phyloP scores from a whole-genome alignment of 164 flowering plant genomes.

The Houttuynia cordata region DNA sequence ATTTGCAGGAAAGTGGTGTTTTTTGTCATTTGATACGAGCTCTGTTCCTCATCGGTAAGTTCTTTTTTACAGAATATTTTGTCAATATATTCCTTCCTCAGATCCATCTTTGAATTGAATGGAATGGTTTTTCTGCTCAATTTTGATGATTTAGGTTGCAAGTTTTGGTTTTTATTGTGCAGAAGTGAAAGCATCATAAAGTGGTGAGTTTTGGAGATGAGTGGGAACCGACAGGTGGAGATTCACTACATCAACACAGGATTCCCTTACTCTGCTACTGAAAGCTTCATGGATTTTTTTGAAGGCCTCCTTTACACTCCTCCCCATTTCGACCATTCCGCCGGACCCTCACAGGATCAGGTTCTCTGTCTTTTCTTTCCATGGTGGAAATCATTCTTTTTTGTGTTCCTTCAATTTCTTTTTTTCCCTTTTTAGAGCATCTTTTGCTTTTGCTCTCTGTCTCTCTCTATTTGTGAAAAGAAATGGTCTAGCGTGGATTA shows the following conservation, averaged over 20 bases:
- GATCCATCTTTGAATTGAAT: background rate
- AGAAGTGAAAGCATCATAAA: no score
- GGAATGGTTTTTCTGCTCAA: background rate
- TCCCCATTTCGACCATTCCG: conserved; percentile 24
- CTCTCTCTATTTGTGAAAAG: no score
- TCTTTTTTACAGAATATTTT: background rate
- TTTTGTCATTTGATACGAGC: no score
- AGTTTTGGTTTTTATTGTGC: background rate
- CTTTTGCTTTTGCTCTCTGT: no score
- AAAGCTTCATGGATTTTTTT: conserved; percentile 65
- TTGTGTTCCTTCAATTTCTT: no score
- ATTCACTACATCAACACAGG: conserved; percentile 63
- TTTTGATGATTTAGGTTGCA: conserved; percentile 5
- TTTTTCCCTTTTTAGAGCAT: no score
- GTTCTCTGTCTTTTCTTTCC: conserved; percentile 16
- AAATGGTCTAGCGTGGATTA: no score
- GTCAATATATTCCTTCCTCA: background rate
- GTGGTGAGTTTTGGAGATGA: conserved; percentile 26
- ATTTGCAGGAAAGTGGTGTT: no score
- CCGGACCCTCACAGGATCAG: conserved; percentile 39
- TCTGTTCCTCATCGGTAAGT: no score
- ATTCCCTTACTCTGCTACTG: conserved; percentile 50
- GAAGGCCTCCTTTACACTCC: conserved; percentile 48
- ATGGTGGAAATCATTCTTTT: background rate
- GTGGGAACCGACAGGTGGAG: conserved; percentile 42